Conservation (phyloP, 257 asterid genomes). For the Leptodermis oblonga region DNA sequence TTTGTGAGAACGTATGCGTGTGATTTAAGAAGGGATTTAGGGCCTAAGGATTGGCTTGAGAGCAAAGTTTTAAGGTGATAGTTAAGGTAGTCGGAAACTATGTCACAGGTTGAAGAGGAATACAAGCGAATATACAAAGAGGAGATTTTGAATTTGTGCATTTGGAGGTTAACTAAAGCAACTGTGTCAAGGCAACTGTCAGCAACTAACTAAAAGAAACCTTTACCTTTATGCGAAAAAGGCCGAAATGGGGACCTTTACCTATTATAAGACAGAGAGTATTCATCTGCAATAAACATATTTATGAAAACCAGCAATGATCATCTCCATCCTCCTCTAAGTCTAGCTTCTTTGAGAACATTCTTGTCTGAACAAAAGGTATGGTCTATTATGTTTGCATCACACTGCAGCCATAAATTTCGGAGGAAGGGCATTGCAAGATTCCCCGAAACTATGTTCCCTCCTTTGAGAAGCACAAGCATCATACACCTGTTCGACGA, state of each 20-base stretch:
- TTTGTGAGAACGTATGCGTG: constrained; percentile 53
- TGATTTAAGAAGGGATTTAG: constrained; percentile 33
- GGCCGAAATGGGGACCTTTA: too few relatives aligned
- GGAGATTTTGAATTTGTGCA: constrained; percentile 32
- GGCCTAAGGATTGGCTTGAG: constrained; percentile 24
- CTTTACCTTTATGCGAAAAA: too few relatives aligned
- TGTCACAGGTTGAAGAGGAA: constrained; percentile 23
- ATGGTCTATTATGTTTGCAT: constrained; percentile 40
- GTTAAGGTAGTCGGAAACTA: constrained; percentile 30
- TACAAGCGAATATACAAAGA: constrained; percentile 29
- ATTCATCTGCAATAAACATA: too few relatives aligned
- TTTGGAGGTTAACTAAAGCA: background rate
- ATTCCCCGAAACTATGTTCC: constrained; percentile 4
- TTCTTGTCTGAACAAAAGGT: background rate
- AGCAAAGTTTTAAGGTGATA: constrained; percentile 38
- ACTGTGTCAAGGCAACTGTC: background rate
- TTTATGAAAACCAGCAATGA: too few relatives aligned
- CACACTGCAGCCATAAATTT: constrained; percentile 5
- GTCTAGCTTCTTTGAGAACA: background rate
- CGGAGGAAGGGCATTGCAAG: constrained; percentile 22
- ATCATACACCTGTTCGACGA: constrained; percentile 25
- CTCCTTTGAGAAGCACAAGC: constrained; percentile 15
- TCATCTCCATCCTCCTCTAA: background rate
- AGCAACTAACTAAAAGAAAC: background rate
- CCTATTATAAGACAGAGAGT: background rate